Conservation (phyloP, 2,329 filamentous ascomycete genomes). For the Claviceps humidiphila region DNA sequence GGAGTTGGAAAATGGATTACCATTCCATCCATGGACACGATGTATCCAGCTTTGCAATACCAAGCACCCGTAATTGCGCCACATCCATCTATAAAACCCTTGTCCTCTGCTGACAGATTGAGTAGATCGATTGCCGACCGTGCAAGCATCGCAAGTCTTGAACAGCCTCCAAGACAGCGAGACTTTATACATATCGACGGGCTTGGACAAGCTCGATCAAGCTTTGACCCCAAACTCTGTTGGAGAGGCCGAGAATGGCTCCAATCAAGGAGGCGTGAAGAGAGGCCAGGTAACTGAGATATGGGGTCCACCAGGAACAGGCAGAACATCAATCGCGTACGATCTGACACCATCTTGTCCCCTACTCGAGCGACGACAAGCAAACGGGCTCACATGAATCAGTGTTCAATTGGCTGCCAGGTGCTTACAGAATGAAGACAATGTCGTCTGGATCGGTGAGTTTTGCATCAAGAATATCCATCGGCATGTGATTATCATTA, state of each 20-base stretch:
- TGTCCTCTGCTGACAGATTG: background rate
- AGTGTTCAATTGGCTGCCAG: slow-evolving; percentile 60
- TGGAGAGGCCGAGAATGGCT: slow-evolving; percentile 7
- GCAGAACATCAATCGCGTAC: slow-evolving; percentile 75
- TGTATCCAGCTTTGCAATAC: slow-evolving; percentile 45
- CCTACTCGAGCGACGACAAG: background rate
- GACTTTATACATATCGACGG: slow-evolving; percentile 40
- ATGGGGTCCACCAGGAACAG: slow-evolving; percentile 74
- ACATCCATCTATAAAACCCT: background rate
- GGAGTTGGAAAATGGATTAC: slow-evolving; percentile 37
- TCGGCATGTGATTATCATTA: background rate
- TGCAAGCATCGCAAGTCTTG: slow-evolving; percentile 62
- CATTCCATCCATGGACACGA: slow-evolving; percentile 46
- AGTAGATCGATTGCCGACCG: slow-evolving; percentile 60
- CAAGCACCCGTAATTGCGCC: slow-evolving; percentile 33
- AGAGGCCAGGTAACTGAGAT: slow-evolving; percentile 74
- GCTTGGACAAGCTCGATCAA: slow-evolving; percentile 39
- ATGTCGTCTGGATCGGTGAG: slow-evolving; percentile 75
- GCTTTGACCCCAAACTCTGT: slow-evolving; percentile 20
- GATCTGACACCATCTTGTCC: slow-evolving; percentile 11
- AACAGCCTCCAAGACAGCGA: slow-evolving; percentile 41
- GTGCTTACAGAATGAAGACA: slow-evolving; percentile 44
- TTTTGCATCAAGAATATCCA: slow-evolving; percentile 13
- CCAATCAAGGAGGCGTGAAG: slow-evolving; percentile 43
- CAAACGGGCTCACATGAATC: background rate